phyloP scores from a whole-genome alignment of 73 alveolate species.

The Stentor roeselii region DNA sequence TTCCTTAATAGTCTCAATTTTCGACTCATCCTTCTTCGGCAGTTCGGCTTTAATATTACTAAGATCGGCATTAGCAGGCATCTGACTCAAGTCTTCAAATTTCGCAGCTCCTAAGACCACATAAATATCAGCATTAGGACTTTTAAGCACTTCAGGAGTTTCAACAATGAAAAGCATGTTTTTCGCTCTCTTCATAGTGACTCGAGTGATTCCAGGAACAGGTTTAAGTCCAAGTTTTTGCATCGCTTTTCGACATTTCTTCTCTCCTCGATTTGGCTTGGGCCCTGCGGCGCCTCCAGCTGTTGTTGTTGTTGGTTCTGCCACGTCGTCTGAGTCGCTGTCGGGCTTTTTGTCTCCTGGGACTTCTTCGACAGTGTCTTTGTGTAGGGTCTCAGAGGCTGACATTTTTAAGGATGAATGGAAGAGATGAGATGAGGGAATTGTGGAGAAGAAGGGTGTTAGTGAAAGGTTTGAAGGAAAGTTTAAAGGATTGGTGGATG shows the following conservation, averaged over 20 bases:
- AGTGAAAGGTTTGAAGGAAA: too few species aligned
- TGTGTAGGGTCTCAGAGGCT: too few species aligned
- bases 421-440: too few species aligned
- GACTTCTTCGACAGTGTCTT: constrained; percentile 21
- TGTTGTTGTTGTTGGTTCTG: constrained; percentile 19
- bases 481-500: too few species aligned
- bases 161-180: constrained; percentile 86
- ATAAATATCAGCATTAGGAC: constrained; percentile 86
- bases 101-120: constrained; percentile 88
- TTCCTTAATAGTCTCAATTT: constrained; percentile 46
- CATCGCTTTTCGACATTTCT: constrained; percentile 96
- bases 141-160: constrained; percentile 93
- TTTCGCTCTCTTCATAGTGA: constrained; percentile 93
- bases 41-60: constrained; percentile 26
- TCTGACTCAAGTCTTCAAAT: constrained; percentile 69
- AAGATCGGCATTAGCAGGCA: constrained; percentile 39
- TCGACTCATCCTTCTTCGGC: constrained; percentile 29
- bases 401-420: too few species aligned
- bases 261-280: constrained; percentile 91
- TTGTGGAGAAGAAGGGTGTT: too few species aligned
- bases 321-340: constrained; percentile 23
- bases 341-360: constrained; percentile 3
- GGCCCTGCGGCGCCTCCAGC: constrained; percentile 57
- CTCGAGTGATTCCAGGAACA: constrained; percentile 93
- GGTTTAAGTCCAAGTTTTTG: constrained; percentile 89